Base-by-base conservation (phyloP, 179 eudicot species). In the Vitellaria paradoxa region DNA sequence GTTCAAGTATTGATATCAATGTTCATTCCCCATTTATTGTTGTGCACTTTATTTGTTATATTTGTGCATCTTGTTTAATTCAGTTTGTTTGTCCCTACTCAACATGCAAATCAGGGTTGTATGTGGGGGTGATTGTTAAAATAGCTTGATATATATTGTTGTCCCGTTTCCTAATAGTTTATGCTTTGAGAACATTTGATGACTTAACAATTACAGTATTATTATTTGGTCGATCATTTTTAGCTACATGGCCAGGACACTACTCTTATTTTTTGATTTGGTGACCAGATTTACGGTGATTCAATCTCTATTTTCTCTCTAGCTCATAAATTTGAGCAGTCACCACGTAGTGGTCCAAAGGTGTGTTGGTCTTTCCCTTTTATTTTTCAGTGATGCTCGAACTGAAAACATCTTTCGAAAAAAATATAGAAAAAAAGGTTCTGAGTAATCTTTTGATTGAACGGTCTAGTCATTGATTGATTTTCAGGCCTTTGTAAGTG, bases 401-500 rank as follows among this genome's bases (percentile, higher is more conserved):
- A 68, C 59, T 73, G 50, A 66, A 15, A 30, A 52, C 63, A 67
- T 20, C 15, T 66, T 65, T 72, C 7, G 10, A 26, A 30, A 30
- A 0, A 30, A 30, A 30, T 2, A 30, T 0, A 30, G 37, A 30
- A 30, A 30, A 30, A 30, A 30, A 30, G 37, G 37, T 30, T 30
- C 37, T 2, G 2, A 30, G 37, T 63, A 70, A 77, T 23, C 30
- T 55, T 55, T 50, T 30, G 37, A 49, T 68, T 85, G 74, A 64
- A 42, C 18, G 9, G 24, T 76, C 50, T 45, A 76, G 57, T n/a
- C 53, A 69, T 73, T 59, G 40, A 66, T 37, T 84, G 74, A 59
- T 53, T 55, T 74, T 65, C 83, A 93, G 99, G 99, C 89, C 76
- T 95, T 95, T 86, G 98, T 95, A 75, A 95, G 99, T 82, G 99